Base-by-base conservation (phyloP, 2,329 filamentous ascomycete species). In the Hymenoscyphus repandus region DNA sequence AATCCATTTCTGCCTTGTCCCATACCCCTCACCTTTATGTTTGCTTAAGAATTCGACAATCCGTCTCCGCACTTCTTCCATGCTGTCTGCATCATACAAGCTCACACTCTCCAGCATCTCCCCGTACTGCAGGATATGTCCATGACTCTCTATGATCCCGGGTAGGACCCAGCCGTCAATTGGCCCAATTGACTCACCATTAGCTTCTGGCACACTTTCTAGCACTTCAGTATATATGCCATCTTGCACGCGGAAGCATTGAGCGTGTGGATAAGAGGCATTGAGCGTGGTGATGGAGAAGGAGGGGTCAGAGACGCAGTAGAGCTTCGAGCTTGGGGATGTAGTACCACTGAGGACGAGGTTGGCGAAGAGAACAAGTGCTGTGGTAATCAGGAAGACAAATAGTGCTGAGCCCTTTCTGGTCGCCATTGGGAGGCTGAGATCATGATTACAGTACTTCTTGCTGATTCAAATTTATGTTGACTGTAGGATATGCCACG, bases 81-180 rank as follows among this genome's bases (percentile, higher is more conserved):
- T 70, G 5, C 76, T 77, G n/a, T 67, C 53, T 0, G 77, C 70
- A 0, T 79, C 82, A 58, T 86, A 85, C 2, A 88, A 68, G 58
- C 83, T 75, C 0, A 83, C 83, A 4, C 80, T 83, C 59, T 83
- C 77, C 34, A 87, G 68, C 60, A 84, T 83, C 66, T 87, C 82
- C 45, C 80, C 85, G 63, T 84, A 86, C 58, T 78, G 75, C 15
- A 83, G 64, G 43, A 88, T 68, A 62, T 88, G 85, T 0, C 82
- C 85, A 63, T 88, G 85, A 0, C 82, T 83, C 57, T 88, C 85
- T 78, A 83, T 87, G 1, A 88, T 70, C 0, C 84, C 84, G 0
- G 85, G 85, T 22, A 86, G 77, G 1, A 78, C 82, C 57, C 79
- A 74, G 0, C 81, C 82, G 5, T 66, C 56, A 11, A 70, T 59